Evolutionary conservation across 2,329 filamentous ascomycete species (phyloP), one percentile per base, ranked within the genome.

Genomic region (Fusarium equiseti): DNA sequence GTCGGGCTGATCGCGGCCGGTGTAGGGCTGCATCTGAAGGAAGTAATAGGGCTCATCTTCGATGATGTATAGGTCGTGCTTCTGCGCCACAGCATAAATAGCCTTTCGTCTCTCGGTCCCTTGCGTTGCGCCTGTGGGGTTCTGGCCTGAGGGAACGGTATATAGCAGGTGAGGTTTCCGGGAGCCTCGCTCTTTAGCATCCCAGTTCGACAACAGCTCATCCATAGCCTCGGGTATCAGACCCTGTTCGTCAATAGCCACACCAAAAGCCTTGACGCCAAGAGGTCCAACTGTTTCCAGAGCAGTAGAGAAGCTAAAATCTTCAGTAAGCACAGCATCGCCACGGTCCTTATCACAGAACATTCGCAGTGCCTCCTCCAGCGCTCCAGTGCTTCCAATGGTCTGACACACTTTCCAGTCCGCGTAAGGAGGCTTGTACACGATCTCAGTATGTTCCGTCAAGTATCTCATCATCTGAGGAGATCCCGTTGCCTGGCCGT

Each of bases 1-100:
- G 3, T 84, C 80, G 0, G 86, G 79, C 18, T 84, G 80, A 69
- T 85, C 79, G 32, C 84, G 81, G 16, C 88, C 86, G 3, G 86
- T 86, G 81, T 94, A 95, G 0, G 91, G 89, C 73, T 92, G 89
- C 91, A 94, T 93, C 81, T 97, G 95, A 38, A 97, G 85, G 83
- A 95, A 97, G 82, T 97, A 97, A 83, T 97, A 97, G 3, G 95
- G 95, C 79, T 97, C 95, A 78, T 97, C 95, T 82, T 98, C 95
- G 73, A 97, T 83, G 77, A 98, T 95, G 82, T 89, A 92, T 43
- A 97, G 77, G 77, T 97, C 92, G 80, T 97, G 93, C 82, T 93
- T 94, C 78, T 91, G 91, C 32, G 91, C 92, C 16, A 97, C 87
- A 38, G 84, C 84, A 81, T 97, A 97, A 48, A 97, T 85, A 24